Base-by-base conservation (phyloP, 176 grass and related monocot species). In the Alopecurus myosuroides region DNA sequence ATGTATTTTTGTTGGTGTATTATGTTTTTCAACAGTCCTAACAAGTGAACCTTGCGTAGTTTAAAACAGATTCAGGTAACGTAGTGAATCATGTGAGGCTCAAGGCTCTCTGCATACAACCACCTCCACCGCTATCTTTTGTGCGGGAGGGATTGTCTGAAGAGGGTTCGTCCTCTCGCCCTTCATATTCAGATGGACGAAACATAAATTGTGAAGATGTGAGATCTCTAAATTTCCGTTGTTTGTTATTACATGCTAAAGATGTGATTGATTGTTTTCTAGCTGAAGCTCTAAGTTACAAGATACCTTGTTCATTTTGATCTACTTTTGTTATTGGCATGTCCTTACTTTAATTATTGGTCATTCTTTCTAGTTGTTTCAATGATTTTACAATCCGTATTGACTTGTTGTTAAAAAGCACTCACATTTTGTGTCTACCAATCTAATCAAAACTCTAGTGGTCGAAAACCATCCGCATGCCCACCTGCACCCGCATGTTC, bases 31-130 rank as follows among this genome's bases (percentile, higher is more conserved):
- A 15, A 23, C 35, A 14, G n/a, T 73, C 69, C 77, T 80, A 84
- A 77, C 29, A 26, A 30, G 25, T 70, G 25, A 34, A 22, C 77
- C 64, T 86, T 86, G 48, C 81, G 70, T 78, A 97, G 94, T 97
- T 97, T 90, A 69, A 74, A 3, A 94, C 92, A 76, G 85, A 87
- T 26, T 94, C 94, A 33, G 90, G 92, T 18, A 97, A 94, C 78
- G 76, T 85, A 37, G 90, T 97, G 73, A 60, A 94, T 83, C 92
- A 97, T 79, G 90, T 90, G 67, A 97, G 90, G 81, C 79, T 97
- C 68, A 92, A 87, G 87, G 94, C 92, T 81, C 39, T 88, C 36
- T 94, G 90, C 36, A 77, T 94, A 22, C 28, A 88, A 79, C 94
- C 92, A 48, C 92, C 88, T 74, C 90, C 71, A 53, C 92, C 90